These are phyloP conservation scores for Rhodamnia argentea DNA, from an alignment of 345 rosid species.

Conservation along the genomic window DNA sequence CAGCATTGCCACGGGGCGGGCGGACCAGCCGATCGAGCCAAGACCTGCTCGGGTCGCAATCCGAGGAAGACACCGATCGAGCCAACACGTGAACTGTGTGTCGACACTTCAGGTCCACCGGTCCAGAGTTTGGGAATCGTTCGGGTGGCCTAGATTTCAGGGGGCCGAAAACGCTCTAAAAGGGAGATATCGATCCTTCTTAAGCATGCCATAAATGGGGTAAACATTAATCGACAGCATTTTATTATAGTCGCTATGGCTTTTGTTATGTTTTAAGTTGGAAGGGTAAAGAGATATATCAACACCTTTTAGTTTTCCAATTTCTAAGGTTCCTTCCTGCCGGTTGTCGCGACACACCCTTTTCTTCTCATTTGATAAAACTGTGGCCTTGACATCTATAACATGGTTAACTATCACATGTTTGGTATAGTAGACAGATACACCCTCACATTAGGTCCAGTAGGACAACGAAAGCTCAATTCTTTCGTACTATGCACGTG, in stretches of 20 bases:
- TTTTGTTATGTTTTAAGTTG: not conserved
- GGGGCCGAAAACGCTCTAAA: not conserved
- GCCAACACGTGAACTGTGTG: slow-evolving; percentile 1
- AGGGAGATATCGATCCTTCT: not conserved
- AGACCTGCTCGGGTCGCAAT: slow-evolving; percentile 26
- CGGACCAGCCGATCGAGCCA: slow-evolving; percentile 29
- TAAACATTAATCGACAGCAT: not conserved
- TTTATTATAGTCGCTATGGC: not conserved
- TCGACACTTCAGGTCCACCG: not conserved
- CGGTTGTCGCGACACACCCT: not conserved
- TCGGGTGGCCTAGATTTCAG: not conserved
- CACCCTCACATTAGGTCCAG: not conserved
- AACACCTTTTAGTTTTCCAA: not conserved
- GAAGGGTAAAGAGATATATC: not conserved
- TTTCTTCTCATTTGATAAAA: not conserved
- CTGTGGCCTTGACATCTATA: not conserved
- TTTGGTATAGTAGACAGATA: not conserved
- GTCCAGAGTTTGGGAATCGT: not conserved
- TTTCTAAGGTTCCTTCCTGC: not conserved
- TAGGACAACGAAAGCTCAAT: not conserved
- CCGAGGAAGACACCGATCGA: slow-evolving; percentile 27
- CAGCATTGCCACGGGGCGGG: not conserved
- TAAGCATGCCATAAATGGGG: not conserved
- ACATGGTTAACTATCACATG: not conserved
- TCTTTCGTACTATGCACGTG: not conserved